Evolutionary conservation across 441 rosid species (phyloP).

Genomic region (Biscutella laevigata): DNA sequence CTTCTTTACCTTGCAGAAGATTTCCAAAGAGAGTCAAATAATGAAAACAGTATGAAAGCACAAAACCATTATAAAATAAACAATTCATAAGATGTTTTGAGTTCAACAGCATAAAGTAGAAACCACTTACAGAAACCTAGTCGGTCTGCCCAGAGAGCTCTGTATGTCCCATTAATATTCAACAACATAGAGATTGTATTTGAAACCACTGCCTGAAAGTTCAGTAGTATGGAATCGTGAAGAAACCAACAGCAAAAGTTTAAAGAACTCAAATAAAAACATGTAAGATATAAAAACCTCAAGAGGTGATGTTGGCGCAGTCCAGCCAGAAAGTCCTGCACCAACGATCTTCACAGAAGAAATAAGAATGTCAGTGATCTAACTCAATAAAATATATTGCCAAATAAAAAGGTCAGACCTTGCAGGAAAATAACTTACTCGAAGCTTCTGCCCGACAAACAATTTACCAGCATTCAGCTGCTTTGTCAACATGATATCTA

Average conservation of each 20-base stretch:
- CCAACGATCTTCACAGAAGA: conserved; percentile 64
- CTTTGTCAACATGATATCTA: conserved; percentile 59
- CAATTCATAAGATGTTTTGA: neutral
- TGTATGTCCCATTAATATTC: conserved; percentile 86
- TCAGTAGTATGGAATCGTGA: conserved; percentile 21
- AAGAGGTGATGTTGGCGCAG: conserved; percentile 77
- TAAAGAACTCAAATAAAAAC: conserved; percentile 25
- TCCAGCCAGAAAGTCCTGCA: conserved; percentile 79
- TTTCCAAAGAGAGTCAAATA: conserved; percentile 24
- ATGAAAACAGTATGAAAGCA: conserved; percentile 15
- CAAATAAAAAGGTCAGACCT: conserved; percentile 16
- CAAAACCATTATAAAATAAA: neutral
- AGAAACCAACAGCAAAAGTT: conserved; percentile 16
- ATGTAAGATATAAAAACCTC: conserved; percentile 46
- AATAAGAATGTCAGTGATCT: conserved; percentile 18
- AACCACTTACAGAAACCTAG: conserved; percentile 86
- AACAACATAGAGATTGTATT: conserved; percentile 48
- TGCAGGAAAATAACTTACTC: conserved; percentile 39
- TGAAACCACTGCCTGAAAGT: conserved; percentile 47
- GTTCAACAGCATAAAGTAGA: conserved; percentile 13
- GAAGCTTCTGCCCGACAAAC: conserved; percentile 87
- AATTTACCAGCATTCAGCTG: conserved; percentile 64
- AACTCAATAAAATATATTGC: conserved; percentile 5
- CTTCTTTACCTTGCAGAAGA: conserved; percentile 51
- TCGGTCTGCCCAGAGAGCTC: conserved; percentile 93